phyloP scores from a whole-genome alignment of 2,329 filamentous ascomycete species.

The Fusarium temperatum region DNA sequence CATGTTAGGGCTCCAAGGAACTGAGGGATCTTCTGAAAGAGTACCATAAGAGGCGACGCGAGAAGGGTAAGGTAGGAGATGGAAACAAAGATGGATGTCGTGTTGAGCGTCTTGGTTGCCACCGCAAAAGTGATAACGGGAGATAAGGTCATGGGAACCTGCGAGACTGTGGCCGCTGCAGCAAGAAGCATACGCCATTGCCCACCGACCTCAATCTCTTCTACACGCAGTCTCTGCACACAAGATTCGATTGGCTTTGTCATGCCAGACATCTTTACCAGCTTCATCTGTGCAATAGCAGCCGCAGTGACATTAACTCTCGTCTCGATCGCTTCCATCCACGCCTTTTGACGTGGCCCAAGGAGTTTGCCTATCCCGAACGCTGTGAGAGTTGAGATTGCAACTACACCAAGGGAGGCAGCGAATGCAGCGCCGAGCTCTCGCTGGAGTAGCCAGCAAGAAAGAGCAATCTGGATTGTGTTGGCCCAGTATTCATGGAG shows the following conservation, averaged over 20 bases:
- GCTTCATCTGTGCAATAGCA: constrained; percentile 44
- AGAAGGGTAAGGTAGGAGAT: neutral
- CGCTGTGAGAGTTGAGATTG: neutral
- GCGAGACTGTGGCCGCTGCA: constrained; percentile 42
- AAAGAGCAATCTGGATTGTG: neutral
- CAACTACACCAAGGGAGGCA: neutral
- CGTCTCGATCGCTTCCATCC: constrained; percentile 49
- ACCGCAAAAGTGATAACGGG: constrained; percentile 48
- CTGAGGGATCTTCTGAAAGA: neutral
- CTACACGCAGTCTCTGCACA: constrained; percentile 40
- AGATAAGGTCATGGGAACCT: constrained; percentile 44
- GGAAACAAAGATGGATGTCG: constrained; percentile 44
- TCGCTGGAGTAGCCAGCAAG: neutral
- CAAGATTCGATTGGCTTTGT: constrained; percentile 39
- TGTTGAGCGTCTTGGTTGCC: constrained; percentile 39
- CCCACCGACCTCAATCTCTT: constrained; percentile 42
- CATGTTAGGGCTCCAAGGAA: neutral
- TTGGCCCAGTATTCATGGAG: neutral
- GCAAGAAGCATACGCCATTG: constrained; percentile 38
- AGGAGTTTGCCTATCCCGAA: neutral
- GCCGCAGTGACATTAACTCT: constrained; percentile 44
- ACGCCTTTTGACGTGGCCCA: constrained; percentile 41
- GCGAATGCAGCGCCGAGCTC: neutral
- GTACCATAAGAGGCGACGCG: neutral
- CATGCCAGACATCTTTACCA: constrained; percentile 45